Evolutionary conservation across 768 basidiomycete species (phyloP), one percentile per base, ranked within the genome.

Genomic region (Naganishia friedmannii): DNA sequence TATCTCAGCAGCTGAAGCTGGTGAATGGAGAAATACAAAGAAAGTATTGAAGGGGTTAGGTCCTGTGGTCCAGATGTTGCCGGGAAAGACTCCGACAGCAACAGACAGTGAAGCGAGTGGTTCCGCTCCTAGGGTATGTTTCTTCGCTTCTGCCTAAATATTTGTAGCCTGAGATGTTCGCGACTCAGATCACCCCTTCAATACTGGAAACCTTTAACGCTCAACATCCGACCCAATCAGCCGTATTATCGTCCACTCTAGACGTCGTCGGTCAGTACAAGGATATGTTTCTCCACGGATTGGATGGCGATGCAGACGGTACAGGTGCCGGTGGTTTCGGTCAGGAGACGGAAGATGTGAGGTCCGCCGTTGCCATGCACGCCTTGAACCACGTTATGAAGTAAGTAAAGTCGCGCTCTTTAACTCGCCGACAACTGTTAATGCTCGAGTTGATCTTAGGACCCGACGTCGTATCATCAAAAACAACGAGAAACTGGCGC

Each of bases 401-500:
- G 96, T 95, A 77, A 69, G 84, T 76, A 32, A 6, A 26, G 15
- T 26, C 28, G 6, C 34, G 19, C 13, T 32, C 54, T 26, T 31
- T 26, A 17, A 15, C 21, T 51, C 21, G 26, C 17, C 4, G 15
- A 42, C 29, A 42, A 34, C 39, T 69, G 32, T 51, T 34, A 58
- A 48, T 9, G 73, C 69, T 67, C n/a, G 42, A 6, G 39, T 46
- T 13, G 10, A 23, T 1, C n/a, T 1, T 75, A 98, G 94, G 84
- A 96, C 94, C 75, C 91, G 95, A 26, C 88, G 90, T 21, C 86
- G 87, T 10, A 86, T 99, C 39, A 84, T 97, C 1, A 94, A 94
- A 81, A 97, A 94, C 81, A 98, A 97, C 76, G 92, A 95, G 73
- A 90, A 90, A 48, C 84, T 97, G n/a, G 85, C 90, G 0, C 86